These are phyloP conservation scores for Phycomyces nitens DNA, from an alignment of 192 early-diverging fungal genomes.

Conservation along the genomic window DNA sequence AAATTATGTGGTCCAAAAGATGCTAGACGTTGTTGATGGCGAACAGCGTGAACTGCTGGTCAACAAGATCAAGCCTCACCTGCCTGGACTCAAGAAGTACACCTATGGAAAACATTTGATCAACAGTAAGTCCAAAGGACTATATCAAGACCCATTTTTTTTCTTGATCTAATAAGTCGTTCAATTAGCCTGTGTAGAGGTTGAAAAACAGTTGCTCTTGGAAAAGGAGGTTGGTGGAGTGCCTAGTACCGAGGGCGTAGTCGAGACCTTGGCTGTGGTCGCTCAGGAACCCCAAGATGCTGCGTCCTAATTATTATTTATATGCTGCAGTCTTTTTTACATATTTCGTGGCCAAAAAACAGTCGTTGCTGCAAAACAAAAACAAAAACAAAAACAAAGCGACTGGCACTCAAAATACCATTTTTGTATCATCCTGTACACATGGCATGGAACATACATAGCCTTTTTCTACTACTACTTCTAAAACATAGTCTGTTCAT, in stretches of 20 bases:
- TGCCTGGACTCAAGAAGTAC: conserved; percentile 89
- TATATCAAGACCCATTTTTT: no score
- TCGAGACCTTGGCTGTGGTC: neutral
- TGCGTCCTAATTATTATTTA: neutral
- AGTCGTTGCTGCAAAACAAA: no score
- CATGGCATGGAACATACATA: no score
- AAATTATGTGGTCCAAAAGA: conserved; percentile 99
- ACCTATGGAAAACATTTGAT: conserved; percentile 98
- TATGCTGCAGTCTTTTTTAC: no score
- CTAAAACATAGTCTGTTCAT: no score
- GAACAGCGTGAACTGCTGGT: conserved; percentile 84
- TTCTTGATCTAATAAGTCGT: no score
- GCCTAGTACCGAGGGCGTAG: neutral
- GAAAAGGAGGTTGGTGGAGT: neutral
- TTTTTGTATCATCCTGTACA: no score
- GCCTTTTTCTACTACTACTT: no score
- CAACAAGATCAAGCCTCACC: conserved; percentile 84
- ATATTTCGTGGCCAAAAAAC: no score
- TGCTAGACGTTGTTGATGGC: conserved; percentile 94
- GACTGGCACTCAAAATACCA: no score
- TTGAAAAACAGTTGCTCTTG: neutral
- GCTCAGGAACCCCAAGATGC: neutral
- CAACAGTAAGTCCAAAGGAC: conserved; percentile 51
- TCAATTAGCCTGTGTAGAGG: conserved; percentile 1
- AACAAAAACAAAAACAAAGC: no score